Base-by-base conservation (phyloP, 148 eudicot genomes). In the Vaccinium vitisidaea region DNA sequence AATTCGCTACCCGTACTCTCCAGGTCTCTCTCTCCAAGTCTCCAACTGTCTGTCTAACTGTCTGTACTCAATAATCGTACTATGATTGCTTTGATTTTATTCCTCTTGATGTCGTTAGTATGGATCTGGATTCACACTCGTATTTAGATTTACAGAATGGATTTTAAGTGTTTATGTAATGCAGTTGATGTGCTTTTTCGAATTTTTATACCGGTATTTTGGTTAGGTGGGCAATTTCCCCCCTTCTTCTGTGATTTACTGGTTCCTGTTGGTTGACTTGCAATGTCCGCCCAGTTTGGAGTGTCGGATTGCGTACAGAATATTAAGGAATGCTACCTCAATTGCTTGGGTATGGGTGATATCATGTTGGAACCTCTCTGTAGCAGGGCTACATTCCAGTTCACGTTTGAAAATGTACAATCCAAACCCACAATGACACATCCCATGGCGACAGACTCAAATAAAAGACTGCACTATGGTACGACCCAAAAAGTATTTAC, bases 1-100 rank as follows among this genome's bases (percentile, higher is more conserved):
- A 81, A 63, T 81, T 81, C 83, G 83, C 83, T 12, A 81, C 83
- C 63, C 83, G 83, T 30, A 81, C 83, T 1, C 83, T 81, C 74
- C 83, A 81, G 83, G 83, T 63, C 25, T 53, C 82, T 18, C 54
- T 43, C 83, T 39, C 52, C n/a, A n/a, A n/a, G n/a, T n/a, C n/a
- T n/a, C 19, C 61, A 10, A 15, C 30, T 32, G 1, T 32, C 36
- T 32, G 1, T 32, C 36, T 32, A 32, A 36, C 39, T 36, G 39
- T 36, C 39, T 36, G 6, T 43, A 5, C 46, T 43, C 46, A 43
- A 43, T 43, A 43, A 43, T 43, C 5, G 5, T 5, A 43, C 46
- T 43, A 5, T 43, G 6, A 43, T 43, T 43, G 46, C 46, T 16
- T 56, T 58, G 70, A 61, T 27, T 48, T 25, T 43, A 30, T 50